Base-by-base conservation (phyloP, 2,329 filamentous ascomycete species). In the Phyllosticta capitalensis region DNA sequence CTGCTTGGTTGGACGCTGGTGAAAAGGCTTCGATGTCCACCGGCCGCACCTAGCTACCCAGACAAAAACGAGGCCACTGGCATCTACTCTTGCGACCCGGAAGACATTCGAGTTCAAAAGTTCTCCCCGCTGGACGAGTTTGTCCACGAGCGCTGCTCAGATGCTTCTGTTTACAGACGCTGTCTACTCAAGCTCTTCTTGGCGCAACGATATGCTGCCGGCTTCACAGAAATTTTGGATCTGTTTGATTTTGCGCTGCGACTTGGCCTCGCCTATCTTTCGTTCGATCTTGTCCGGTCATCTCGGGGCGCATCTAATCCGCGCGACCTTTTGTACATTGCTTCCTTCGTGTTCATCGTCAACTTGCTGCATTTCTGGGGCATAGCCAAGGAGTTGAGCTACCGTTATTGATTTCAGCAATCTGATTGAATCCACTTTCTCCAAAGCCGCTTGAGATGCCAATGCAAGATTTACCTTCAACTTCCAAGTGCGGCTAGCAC, bases 101-200 rank as follows among this genome's bases (percentile, higher is more conserved):
- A 71, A 33, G 75, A 77, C 60, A 76, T 76, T 45, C 69, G 73
- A 20, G 61, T 68, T 5, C 64, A 69, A 33, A 67, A 68, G 0
- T 71, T 67, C 45, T 76, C 76, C 1, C 71, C 74, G 21, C 58
- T 78, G 26, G 76, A 78, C 57, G 55, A 56, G 2, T 76, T 72
- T 63, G 70, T 75, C 1, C 67, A 65, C 55, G 56, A 48, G 19
- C 56, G 52, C 33, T 51, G 50, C 58, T 38, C 9, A 28, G 54
- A 58, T 5, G 65, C 69, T 22, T 66, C 64, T 24, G 33, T 64
- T 1, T 79, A 78, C 61, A 65, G 74, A 33, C 67, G 71, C 45
- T 68, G 66, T 5, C 69, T 71, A 9, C 70, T 70, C 3, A 74
- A 74, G 61, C 58, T 75, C 0, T 78, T 78, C 62, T 62, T 78